Evolutionary conservation across 768 basidiomycete genomes (phyloP).

Genomic region (Agaricus sinodeliciosus): DNA sequence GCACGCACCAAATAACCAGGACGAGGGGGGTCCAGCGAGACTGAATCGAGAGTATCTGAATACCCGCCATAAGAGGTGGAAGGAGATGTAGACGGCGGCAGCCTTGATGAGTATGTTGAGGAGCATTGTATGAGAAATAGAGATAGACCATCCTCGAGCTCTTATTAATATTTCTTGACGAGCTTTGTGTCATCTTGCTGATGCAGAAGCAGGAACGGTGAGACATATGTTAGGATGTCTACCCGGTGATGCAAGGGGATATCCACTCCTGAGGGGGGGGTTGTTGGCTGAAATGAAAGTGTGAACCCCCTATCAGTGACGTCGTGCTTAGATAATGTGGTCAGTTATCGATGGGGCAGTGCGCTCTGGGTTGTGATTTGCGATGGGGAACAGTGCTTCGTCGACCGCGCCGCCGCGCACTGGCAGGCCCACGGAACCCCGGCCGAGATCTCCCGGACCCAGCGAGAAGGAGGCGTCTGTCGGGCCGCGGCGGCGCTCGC

Average conservation of each 20-base stretch:
- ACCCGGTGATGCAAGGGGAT: no score
- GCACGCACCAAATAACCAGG: background rate
- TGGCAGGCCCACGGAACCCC: conserved; percentile 5
- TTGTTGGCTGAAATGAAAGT: no score
- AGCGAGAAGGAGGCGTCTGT: conserved; percentile 51
- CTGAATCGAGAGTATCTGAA: background rate
- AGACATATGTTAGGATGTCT: no score
- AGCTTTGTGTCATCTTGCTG: no score
- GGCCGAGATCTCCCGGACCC: conserved; percentile 35
- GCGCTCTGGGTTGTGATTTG: background rate
- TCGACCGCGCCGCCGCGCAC: conserved; percentile 7
- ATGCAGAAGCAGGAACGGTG: no score
- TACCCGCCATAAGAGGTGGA: background rate
- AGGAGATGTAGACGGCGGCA: background rate
- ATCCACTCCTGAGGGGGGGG: no score
- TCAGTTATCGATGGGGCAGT: conserved; percentile 6
- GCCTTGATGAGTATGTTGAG: background rate
- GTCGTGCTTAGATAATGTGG: background rate
- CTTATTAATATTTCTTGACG: no score
- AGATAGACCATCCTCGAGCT: background rate
- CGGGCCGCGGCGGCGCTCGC: conserved; percentile 62
- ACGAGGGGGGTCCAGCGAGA: background rate
- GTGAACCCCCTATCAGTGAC: no score
- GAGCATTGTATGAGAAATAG: background rate
- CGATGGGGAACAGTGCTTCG: conserved; percentile 18